Conservation (phyloP, 768 basidiomycete genomes). For the Xanthoconium stramineum region DNA sequence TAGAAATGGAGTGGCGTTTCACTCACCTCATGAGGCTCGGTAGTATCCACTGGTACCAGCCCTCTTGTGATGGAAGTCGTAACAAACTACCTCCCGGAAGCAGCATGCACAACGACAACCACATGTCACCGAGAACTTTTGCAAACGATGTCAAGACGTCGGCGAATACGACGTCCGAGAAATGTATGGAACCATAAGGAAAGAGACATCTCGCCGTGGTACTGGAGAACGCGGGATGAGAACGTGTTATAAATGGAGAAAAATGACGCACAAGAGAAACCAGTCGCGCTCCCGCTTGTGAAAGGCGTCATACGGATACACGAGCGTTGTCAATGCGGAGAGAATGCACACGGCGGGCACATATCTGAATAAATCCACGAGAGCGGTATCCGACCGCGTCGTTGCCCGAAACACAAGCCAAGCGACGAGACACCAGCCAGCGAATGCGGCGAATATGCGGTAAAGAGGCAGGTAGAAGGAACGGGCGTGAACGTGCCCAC, state of each 20-base stretch:
- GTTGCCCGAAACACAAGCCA: constrained; percentile 68
- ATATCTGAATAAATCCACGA: constrained; percentile 75
- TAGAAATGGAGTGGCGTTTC: constrained; percentile 14
- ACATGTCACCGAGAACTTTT: constrained; percentile 93
- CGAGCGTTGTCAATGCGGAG: constrained; percentile 50
- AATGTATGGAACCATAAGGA: constrained; percentile 66
- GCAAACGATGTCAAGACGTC: constrained; percentile 97
- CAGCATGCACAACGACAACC: constrained; percentile 87
- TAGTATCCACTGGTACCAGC: constrained; percentile 70
- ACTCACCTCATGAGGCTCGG: constrained; percentile 91
- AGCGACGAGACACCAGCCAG: constrained; percentile 54
- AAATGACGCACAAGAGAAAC: constrained; percentile 67
- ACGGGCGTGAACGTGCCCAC: constrained; percentile 28
- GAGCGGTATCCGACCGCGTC: constrained; percentile 52
- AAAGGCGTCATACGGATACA: constrained; percentile 66
- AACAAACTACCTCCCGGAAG: constrained; percentile 77
- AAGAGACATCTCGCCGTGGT: constrained; percentile 72
- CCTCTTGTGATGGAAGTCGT: constrained; percentile 55
- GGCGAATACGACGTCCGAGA: constrained; percentile 90
- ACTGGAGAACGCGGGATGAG: constrained; percentile 38
- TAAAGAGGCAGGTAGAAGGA: constrained; percentile 62
- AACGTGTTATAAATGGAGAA: background rate
- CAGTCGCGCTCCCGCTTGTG: constrained; percentile 71
- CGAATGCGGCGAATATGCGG: constrained; percentile 60
- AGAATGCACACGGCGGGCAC: constrained; percentile 69